Percentiles rank a stretch among this genome's conserved stretches.
Conservation (phyloP, 1,139 yeast species). For the Pichia sp. region DNA sequence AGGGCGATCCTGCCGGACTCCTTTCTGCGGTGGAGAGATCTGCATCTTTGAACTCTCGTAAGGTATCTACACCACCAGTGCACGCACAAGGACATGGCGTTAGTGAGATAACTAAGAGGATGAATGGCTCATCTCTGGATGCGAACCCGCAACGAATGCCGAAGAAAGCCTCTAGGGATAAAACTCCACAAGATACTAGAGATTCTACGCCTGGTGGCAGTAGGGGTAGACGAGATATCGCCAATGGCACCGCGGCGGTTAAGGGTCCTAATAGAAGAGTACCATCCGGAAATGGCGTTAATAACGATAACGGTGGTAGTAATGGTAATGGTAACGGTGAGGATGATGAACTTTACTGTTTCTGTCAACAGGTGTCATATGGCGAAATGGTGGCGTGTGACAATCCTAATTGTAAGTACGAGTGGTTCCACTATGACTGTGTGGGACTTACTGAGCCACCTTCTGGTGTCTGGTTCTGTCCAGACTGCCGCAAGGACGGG, state of each 20-base stretch:
- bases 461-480: conserved; percentile 59
- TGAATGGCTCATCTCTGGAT: conserved; percentile 7
- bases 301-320: conserved; percentile 3
- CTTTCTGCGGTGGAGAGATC: too few species aligned
- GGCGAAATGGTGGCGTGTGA: conserved; percentile 95
- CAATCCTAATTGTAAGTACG: conserved; percentile 69
- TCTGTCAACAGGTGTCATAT: conserved; percentile 78
- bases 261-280: conserved; percentile 12
- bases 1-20: too few species aligned
- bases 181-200: conserved; percentile 9
- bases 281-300: conserved; percentile 37
- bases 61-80: too few species aligned
- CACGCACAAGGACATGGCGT: not conserved
- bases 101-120: conserved; percentile 3
- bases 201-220: conserved; percentile 7
- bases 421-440: conserved; percentile 80
- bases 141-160: conserved; percentile 1
- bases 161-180: conserved; percentile 8
- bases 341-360: conserved; percentile 68
- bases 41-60: not conserved
- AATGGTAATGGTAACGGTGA: conserved; percentile 10
- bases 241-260: conserved; percentile 12
- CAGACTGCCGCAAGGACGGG: conserved; percentile 38
- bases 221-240: conserved; percentile 6
- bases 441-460: conserved; percentile 69